Evolutionary conservation across 257 asterid species (phyloP).

Genomic region (Lantana camara): DNA sequence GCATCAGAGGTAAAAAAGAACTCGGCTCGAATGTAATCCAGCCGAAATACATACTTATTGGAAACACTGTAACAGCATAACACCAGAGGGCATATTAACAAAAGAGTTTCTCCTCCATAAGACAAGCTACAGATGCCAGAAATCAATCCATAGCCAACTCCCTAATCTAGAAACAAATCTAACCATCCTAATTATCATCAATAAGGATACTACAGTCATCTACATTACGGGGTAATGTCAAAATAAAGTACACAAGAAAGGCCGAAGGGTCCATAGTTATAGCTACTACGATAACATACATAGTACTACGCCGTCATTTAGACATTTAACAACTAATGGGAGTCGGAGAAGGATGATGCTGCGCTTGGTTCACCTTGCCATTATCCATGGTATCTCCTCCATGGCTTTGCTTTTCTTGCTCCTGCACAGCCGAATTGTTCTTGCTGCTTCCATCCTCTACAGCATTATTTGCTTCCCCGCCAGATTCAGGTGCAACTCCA

Average conservation of each 20-base stretch:
- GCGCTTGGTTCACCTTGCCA: slow-evolving; percentile 48
- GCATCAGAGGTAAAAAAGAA: too few relatives aligned
- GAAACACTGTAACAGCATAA: neutral
- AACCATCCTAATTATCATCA: slow-evolving; percentile 33
- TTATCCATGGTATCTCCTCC: slow-evolving; percentile 44
- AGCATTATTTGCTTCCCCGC: slow-evolving; percentile 27
- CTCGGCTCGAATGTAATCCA: neutral
- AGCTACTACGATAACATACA: slow-evolving; percentile 30
- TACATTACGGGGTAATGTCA: too few relatives aligned
- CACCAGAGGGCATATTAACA: slow-evolving; percentile 24
- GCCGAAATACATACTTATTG: neutral
- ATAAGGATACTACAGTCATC: slow-evolving; percentile 42
- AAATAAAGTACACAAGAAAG: slow-evolving; percentile 11
- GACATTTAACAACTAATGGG: slow-evolving; percentile 73
- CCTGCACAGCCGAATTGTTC: slow-evolving; percentile 28
- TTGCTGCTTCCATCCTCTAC: slow-evolving; percentile 22
- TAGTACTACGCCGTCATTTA: neutral
- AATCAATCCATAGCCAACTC: slow-evolving; percentile 13
- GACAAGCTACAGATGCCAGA: slow-evolving; percentile 37
- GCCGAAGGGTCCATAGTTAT: slow-evolving; percentile 18
- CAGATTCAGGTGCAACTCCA: slow-evolving; percentile 26
- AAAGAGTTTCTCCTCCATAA: slow-evolving; percentile 22
- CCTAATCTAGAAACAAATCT: slow-evolving; percentile 34
- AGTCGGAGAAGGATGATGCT: slow-evolving; percentile 63
- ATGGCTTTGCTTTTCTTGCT: slow-evolving; percentile 38